phyloP scores from a whole-genome alignment of 1,284 basidiomycete species.

The Ganoderma boninense region DNA sequence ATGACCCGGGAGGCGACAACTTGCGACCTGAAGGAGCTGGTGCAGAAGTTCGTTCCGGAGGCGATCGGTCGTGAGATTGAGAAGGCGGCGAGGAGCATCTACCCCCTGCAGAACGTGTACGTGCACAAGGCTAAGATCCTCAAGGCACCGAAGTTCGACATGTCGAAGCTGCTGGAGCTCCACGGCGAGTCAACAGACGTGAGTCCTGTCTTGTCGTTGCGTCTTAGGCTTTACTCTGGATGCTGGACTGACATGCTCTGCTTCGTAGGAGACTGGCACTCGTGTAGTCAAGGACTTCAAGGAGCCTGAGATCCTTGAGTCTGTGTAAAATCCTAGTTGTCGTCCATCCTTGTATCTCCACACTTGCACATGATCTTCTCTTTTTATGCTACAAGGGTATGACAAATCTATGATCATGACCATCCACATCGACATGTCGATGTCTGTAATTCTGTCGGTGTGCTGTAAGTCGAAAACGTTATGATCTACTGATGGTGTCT shows the following conservation, averaged over 20 bases:
- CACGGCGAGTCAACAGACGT: slow-evolving; percentile 95
- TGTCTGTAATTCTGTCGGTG: not conserved
- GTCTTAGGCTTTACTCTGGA: not conserved
- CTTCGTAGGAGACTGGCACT: slow-evolving; percentile 84
- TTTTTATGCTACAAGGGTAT: slow-evolving; percentile 51
- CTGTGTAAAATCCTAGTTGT: slow-evolving; percentile 67
- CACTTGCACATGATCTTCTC: slow-evolving; percentile 44
- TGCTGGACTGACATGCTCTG: slow-evolving; percentile 1
- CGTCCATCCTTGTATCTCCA: slow-evolving; percentile 50
- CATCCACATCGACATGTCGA: slow-evolving; percentile 14
- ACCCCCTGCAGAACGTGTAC: slow-evolving; percentile 98
- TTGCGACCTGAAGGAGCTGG: slow-evolving; percentile 97
- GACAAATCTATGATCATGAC: slow-evolving; percentile 50
- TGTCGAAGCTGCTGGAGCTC: slow-evolving; percentile 94
- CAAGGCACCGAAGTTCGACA: slow-evolving; percentile 97
- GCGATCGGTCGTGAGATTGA: slow-evolving; percentile 99
- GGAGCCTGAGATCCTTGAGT: slow-evolving; percentile 89
- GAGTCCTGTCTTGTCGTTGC: slow-evolving; percentile 46
- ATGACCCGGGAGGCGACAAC: slow-evolving; percentile 96
- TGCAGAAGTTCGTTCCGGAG: slow-evolving; percentile 99
- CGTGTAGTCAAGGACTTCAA: slow-evolving; percentile 91
- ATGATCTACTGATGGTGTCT: not conserved
- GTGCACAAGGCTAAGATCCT: slow-evolving; percentile 98
- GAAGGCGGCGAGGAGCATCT: slow-evolving; percentile 96
- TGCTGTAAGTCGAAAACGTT: no score